Evolutionary conservation across 164 flowering plant genomes (phyloP).

Genomic region (Umbellularia californica): DNA sequence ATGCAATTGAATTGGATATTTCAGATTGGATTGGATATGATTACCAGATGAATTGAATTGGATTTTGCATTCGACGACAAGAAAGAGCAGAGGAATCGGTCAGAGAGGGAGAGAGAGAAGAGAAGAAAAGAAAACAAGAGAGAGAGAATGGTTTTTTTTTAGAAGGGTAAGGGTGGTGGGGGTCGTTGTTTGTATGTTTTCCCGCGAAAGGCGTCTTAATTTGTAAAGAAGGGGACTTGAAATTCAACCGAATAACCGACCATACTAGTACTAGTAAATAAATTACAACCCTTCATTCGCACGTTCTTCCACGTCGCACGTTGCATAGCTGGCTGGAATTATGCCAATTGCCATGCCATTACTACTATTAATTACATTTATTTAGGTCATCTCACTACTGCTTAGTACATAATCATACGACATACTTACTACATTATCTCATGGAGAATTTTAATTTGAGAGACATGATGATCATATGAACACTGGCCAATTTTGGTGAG

Average conservation of each 20-base stretch:
- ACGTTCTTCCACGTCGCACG: not conserved
- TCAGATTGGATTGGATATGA: not conserved
- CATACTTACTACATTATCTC: too few relatives aligned
- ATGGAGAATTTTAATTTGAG: too few relatives aligned
- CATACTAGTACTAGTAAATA: not conserved
- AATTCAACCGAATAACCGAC: not conserved
- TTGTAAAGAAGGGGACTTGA: too few relatives aligned
- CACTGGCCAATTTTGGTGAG: too few relatives aligned
- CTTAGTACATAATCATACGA: too few relatives aligned
- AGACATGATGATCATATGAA: too few relatives aligned
- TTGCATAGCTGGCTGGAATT: not conserved
- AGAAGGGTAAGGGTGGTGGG: too few relatives aligned
- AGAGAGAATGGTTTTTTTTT: not conserved
- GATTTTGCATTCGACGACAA: not conserved
- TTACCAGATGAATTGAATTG: not conserved
- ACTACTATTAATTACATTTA: too few relatives aligned
- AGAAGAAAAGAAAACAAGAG: not conserved
- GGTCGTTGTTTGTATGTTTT: not conserved
- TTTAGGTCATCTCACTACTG: too few relatives aligned
- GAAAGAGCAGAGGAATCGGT: constrained; percentile 2
- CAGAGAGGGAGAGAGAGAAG: not conserved
- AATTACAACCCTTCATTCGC: not conserved
- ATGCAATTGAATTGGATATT: not conserved
- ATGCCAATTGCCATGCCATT: too few relatives aligned
- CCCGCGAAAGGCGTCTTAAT: not conserved